Evolutionary conservation across 2,329 filamentous ascomycete genomes (phyloP).

Genomic region (Thielaviopsis euricoi): DNA sequence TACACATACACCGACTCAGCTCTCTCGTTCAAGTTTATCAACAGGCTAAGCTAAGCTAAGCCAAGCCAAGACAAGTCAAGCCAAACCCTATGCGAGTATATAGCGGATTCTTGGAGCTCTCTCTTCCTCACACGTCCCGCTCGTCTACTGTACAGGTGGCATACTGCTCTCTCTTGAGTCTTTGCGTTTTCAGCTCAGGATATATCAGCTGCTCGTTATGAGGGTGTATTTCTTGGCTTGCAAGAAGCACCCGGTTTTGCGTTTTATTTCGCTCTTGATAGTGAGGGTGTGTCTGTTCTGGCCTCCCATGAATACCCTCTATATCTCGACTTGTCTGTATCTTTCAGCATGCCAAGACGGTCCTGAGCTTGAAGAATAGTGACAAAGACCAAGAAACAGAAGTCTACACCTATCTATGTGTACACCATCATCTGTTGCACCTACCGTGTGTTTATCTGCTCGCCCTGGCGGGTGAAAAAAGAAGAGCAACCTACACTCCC

Average conservation of each 20-base stretch:
- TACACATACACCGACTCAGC: background rate
- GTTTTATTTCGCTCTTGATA: background rate
- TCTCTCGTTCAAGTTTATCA: background rate
- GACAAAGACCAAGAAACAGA: no score
- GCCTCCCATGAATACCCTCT: background rate
- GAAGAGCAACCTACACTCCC: background rate
- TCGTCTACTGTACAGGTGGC: no score
- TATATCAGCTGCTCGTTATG: background rate
- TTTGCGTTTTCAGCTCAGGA: background rate
- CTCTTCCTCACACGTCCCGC: no score
- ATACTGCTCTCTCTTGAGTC: background rate
- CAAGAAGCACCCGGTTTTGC: background rate
- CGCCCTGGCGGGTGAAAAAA: background rate
- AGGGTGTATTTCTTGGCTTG: background rate
- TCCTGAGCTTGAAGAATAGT: no score
- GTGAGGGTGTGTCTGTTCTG: background rate
- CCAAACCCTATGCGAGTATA: background rate
- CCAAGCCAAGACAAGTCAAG: no score
- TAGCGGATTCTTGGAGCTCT: background rate
- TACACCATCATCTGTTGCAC: no score
- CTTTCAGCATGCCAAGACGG: no score
- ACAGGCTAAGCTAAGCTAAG: background rate
- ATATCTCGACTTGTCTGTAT: no score
- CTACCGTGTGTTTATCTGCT: background rate
- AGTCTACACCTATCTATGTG: no score